These are phyloP conservation scores for Dendryphion nanum DNA, from an alignment of 2,329 filamentous ascomycete genomes.

Conservation along the genomic window DNA sequence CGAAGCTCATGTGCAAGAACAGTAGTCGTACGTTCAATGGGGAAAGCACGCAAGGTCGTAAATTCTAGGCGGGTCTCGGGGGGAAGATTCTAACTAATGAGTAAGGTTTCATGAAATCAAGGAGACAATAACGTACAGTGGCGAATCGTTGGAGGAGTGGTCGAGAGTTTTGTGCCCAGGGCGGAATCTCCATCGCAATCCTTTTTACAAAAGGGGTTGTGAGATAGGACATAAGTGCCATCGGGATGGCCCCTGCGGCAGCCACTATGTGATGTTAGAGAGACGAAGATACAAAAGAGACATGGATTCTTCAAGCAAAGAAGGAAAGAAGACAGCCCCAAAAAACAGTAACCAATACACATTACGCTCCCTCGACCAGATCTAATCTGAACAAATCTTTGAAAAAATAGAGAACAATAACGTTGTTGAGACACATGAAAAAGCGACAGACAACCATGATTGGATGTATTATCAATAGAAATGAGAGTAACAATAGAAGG, in stretches of 20 bases:
- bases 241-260: constrained; percentile 29
- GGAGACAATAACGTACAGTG: too few species aligned
- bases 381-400: neutral
- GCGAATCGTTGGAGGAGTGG: constrained; percentile 26
- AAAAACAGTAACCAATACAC: too few species aligned
- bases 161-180: constrained; percentile 22
- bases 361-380: too few species aligned
- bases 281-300: too few species aligned
- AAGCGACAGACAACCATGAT: neutral
- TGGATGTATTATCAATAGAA: too few species aligned
- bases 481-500: constrained; percentile 1
- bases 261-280: constrained; percentile 21
- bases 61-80: constrained; percentile 30
- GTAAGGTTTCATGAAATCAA: too few species aligned
- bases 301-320: too few species aligned
- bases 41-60: constrained; percentile 35
- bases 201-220: constrained; percentile 38
- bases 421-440: neutral
- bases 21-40: constrained; percentile 28
- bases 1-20: constrained; percentile 31
- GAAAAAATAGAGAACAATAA: neutral
- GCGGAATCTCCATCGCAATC: constrained; percentile 32
- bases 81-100: constrained; percentile 16
- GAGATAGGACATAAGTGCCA: constrained; percentile 30
- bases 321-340: too few species aligned